Evolutionary conservation across 1,139 yeast species (phyloP).

Genomic region (Debaryomyces coudertii): DNA sequence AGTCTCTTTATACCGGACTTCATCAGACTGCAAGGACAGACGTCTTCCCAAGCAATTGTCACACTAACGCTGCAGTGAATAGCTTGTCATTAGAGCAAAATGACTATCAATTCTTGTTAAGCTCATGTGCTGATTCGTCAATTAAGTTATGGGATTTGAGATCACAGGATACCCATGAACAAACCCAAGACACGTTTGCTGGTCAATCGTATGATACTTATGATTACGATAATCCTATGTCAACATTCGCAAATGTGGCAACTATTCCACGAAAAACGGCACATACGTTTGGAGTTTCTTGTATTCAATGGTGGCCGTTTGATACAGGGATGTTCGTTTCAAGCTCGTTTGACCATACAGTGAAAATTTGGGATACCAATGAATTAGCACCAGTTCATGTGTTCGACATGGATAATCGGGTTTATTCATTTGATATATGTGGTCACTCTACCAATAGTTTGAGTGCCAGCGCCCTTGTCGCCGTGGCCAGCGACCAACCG

Average conservation of each 20-base stretch:
- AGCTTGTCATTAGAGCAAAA: slow-evolving; percentile 63
- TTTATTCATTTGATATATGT: slow-evolving; percentile 56
- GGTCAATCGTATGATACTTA: slow-evolving; percentile 19
- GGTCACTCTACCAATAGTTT: slow-evolving; percentile 27
- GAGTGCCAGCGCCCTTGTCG: slow-evolving; percentile 58
- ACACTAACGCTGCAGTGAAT: slow-evolving; percentile 58
- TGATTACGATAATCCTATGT: slow-evolving; percentile 33
- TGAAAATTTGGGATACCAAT: slow-evolving; percentile 83
- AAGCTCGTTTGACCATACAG: slow-evolving; percentile 76
- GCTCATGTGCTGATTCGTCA: slow-evolving; percentile 80
- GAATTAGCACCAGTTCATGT: slow-evolving; percentile 64
- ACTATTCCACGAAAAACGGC: slow-evolving; percentile 55
- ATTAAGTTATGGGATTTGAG: slow-evolving; percentile 63
- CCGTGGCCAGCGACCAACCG: slow-evolving; percentile 72
- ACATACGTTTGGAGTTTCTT: slow-evolving; percentile 76
- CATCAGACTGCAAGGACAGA: slow-evolving; percentile 27
- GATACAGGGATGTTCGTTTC: slow-evolving; percentile 87
- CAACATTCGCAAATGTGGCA: slow-evolving; percentile 33
- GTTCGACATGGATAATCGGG: slow-evolving; percentile 56
- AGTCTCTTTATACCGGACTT: slow-evolving; percentile 40
- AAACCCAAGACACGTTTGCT: slow-evolving; percentile 4
- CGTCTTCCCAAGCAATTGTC: slow-evolving; percentile 45
- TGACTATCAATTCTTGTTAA: slow-evolving; percentile 54
- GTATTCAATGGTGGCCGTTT: slow-evolving; percentile 84
- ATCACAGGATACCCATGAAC: slow-evolving; percentile 19